Percentiles rank a stretch among this genome's conserved stretches.
These are phyloP conservation scores for Sporothrix pseudoabietina DNA, from an alignment of 2,329 filamentous ascomycete genomes.

Conservation along the genomic window DNA sequence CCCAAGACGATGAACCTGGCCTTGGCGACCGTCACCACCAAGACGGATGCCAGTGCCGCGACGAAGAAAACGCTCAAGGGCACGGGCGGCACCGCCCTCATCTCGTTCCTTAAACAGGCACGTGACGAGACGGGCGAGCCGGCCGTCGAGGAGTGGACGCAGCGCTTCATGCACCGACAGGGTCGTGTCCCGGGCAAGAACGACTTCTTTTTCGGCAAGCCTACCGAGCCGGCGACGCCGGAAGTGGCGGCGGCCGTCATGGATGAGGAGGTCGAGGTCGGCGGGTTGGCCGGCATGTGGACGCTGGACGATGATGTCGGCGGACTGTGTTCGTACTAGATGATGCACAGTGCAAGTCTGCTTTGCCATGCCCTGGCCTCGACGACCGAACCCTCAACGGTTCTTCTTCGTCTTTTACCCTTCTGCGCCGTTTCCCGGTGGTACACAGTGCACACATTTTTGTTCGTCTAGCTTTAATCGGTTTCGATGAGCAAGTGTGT, in stretches of 20 bases:
- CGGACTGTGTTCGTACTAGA: constrained; percentile 59
- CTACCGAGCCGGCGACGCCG: constrained; percentile 44
- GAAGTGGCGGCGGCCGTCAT: constrained; percentile 38
- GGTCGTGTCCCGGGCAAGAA: constrained; percentile 52
- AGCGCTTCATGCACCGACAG: constrained; percentile 58
- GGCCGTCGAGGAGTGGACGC: constrained; percentile 69
- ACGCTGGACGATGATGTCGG: constrained; percentile 80
- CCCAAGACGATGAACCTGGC: constrained; percentile 33
- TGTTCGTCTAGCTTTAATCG: neutral
- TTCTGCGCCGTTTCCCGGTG: constrained; percentile 18
- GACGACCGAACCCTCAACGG: constrained; percentile 7
- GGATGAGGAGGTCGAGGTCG: constrained; percentile 50
- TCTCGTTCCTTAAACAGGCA: constrained; percentile 95
- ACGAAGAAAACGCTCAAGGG: constrained; percentile 66
- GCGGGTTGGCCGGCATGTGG: constrained; percentile 81
- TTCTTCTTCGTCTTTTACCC: neutral
- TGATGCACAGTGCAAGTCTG: neutral
- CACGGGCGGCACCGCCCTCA: constrained; percentile 89
- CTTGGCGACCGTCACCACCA: constrained; percentile 4
- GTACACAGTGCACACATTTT: neutral
- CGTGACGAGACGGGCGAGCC: constrained; percentile 94
- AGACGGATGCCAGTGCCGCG: constrained; percentile 33
- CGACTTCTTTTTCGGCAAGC: constrained; percentile 62
- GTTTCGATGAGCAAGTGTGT: neutral
- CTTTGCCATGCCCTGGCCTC: neutral